Percentiles rank a stretch among this genome's conserved stretches.
These are phyloP conservation scores for Colletotrichum graminicola DNA, from an alignment of 2,329 filamentous ascomycete species.

Conservation along the genomic window DNA sequence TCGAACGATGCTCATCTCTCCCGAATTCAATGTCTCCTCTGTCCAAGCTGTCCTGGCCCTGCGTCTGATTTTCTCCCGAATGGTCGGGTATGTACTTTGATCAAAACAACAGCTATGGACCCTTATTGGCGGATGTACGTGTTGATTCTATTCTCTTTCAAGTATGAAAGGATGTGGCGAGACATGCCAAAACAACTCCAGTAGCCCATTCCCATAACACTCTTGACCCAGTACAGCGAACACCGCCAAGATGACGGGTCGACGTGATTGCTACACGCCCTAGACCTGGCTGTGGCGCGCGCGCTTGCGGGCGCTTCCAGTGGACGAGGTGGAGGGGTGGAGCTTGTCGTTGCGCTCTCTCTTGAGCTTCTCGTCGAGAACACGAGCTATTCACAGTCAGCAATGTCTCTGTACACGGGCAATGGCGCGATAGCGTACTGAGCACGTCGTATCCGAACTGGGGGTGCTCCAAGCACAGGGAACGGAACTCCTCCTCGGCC, in stretches of 20 bases:
- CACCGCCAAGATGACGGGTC: neutral
- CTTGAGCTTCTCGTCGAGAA: constrained; percentile 76
- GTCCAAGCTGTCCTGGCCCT: neutral
- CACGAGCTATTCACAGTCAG: constrained; percentile 61
- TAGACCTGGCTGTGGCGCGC: constrained; percentile 61
- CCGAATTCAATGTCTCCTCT: neutral
- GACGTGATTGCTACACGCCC: no score
- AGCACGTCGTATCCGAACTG: constrained; percentile 95
- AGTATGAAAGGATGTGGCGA: neutral
- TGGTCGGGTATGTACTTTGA: neutral
- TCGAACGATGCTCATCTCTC: neutral
- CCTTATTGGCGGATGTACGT: neutral
- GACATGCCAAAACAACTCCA: neutral
- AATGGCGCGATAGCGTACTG: constrained; percentile 62
- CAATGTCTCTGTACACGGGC: constrained; percentile 36
- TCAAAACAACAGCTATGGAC: neutral
- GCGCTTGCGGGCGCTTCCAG: constrained; percentile 67
- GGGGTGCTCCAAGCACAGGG: constrained; percentile 88
- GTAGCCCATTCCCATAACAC: neutral
- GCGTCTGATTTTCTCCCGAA: neutral
- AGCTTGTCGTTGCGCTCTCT: constrained; percentile 71
- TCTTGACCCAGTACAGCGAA: neutral
- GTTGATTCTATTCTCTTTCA: neutral
- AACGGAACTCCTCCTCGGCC: constrained; percentile 86
- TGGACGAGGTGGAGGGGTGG: constrained; percentile 58